A percentile compares a stretch with the other conserved stretches of the same genome.
Evolutionary conservation across 208 protist species (phyloP).

Genomic region (Herpetomonas tarakana): DNA sequence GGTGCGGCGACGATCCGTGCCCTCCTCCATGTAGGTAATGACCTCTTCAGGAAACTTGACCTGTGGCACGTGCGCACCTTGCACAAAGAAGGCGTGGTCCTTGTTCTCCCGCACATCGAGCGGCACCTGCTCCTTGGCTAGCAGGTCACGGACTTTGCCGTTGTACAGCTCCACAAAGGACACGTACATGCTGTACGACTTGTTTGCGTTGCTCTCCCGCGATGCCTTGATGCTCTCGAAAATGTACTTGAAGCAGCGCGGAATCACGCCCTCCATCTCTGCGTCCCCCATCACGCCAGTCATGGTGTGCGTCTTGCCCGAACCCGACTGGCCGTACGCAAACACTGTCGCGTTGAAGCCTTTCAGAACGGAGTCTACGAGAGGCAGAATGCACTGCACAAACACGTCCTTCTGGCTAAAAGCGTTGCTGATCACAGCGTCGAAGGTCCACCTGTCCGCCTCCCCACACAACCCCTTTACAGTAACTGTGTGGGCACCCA

Average conservation of each 20-base stretch:
- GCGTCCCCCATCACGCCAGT: conserved; percentile 61
- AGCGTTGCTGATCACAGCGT: conserved; percentile 89
- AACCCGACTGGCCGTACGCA: conserved; percentile 94
- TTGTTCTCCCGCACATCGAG: conserved; percentile 80
- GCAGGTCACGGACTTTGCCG: conserved; percentile 83
- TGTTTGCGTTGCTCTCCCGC: conserved; percentile 32
- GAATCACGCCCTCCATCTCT: conserved; percentile 71
- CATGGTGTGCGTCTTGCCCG: conserved; percentile 95
- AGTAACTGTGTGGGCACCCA: conserved; percentile 63
- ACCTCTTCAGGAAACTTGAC: conserved; percentile 79
- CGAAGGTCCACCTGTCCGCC: conserved; percentile 84
- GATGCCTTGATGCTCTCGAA: conserved; percentile 63
- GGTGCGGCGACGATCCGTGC: conserved; percentile 78
- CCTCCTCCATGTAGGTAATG: conserved; percentile 80
- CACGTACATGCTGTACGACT: conserved; percentile 64
- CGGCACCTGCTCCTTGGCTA: conserved; percentile 83
- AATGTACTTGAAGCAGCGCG: conserved; percentile 77
- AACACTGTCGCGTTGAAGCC: conserved; percentile 94
- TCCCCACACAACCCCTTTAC: conserved; percentile 59
- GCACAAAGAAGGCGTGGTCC: conserved; percentile 85
- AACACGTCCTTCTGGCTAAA: conserved; percentile 88
- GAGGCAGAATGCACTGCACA: conserved; percentile 78
- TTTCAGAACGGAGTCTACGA: conserved; percentile 83
- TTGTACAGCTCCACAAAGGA: conserved; percentile 90
- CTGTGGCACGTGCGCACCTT: conserved; percentile 66